Evolutionary conservation across 208 protist genomes (phyloP).

Genomic region (Trypanosoma congolense): DNA sequence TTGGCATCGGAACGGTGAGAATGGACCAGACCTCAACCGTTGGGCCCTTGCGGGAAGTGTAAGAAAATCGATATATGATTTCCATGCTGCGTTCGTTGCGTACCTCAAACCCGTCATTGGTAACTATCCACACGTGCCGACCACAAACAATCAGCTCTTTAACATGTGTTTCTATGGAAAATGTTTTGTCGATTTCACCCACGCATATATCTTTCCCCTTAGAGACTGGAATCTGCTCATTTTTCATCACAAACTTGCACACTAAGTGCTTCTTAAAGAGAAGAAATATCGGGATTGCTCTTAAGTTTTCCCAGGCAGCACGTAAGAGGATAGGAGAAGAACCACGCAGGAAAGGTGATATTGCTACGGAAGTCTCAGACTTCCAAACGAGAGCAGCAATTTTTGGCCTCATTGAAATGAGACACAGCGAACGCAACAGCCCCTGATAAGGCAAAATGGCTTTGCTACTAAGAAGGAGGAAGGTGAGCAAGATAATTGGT

Average conservation of each 20-base stretch:
- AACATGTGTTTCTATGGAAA: slow-evolving; percentile 34
- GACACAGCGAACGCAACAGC: too few relatives aligned
- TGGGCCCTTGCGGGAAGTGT: slow-evolving; percentile 1
- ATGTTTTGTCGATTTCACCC: slow-evolving; percentile 57
- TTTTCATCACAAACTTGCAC: not conserved
- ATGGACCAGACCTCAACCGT: slow-evolving; percentile 13
- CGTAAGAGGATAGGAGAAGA: too few relatives aligned
- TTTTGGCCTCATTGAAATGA: too few relatives aligned
- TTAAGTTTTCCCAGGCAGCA: too few relatives aligned
- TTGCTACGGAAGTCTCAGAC: too few relatives aligned
- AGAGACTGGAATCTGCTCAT: not conserved
- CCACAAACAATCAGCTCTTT: slow-evolving; percentile 44
- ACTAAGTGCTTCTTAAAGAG: too few relatives aligned
- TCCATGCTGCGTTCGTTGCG: slow-evolving; percentile 68
- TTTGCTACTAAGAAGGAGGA: too few relatives aligned
- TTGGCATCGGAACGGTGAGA: slow-evolving; percentile 9
- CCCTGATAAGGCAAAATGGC: too few relatives aligned
- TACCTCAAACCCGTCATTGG: slow-evolving; percentile 45
- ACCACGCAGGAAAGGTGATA: too few relatives aligned
- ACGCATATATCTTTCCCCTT: slow-evolving; percentile 18
- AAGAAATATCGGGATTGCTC: too few relatives aligned
- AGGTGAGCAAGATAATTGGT: too few relatives aligned
- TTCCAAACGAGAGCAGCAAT: too few relatives aligned
- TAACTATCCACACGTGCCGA: slow-evolving; percentile 70
- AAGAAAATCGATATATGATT: slow-evolving; percentile 34